Evolutionary conservation across 2,329 filamentous ascomycete species (phyloP).

Genomic region (Magnaporthales sp.): DNA sequence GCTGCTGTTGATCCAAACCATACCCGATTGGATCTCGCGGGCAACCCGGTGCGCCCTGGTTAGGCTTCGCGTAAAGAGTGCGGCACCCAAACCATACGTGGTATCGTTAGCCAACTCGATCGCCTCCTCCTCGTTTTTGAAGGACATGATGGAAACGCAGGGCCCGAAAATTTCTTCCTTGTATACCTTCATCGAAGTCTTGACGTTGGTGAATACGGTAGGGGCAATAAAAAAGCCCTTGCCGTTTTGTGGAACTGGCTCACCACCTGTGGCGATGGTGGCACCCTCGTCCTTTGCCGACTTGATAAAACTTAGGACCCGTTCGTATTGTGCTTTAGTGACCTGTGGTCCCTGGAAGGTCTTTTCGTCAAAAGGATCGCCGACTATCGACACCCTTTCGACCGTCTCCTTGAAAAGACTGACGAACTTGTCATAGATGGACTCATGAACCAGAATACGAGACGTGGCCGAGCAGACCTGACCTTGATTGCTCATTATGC

Average conservation of each 20-base stretch:
- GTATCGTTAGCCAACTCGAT: conserved; percentile 31
- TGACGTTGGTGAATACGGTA: conserved; percentile 26
- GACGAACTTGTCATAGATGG: conserved; percentile 51
- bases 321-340: conserved; percentile 57
- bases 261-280: conserved; percentile 51
- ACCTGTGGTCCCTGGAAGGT: conserved; percentile 66
- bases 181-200: conserved; percentile 24
- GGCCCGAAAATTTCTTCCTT: conserved; percentile 28
- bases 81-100: conserved; percentile 47
- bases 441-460: conserved; percentile 50
- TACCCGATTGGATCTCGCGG: conserved; percentile 48
- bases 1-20: conserved; percentile 39
- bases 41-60: conserved; percentile 32
- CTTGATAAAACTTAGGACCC: conserved; percentile 59
- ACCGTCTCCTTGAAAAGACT: conserved; percentile 52
- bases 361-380: conserved; percentile 56
- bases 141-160: conserved; percentile 23
- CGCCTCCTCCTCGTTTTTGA: conserved; percentile 27
- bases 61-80: conserved; percentile 50
- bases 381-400: conserved; percentile 48
- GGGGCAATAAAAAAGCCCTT: conserved; percentile 27
- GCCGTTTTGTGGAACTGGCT: conserved; percentile 41
- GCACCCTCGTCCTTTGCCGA: conserved; percentile 58
- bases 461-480: conserved; percentile 55
- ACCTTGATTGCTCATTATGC: conserved; percentile 49